phyloP scores from a whole-genome alignment of 2,329 filamentous ascomycete species.

The Penicillium sp. region DNA sequence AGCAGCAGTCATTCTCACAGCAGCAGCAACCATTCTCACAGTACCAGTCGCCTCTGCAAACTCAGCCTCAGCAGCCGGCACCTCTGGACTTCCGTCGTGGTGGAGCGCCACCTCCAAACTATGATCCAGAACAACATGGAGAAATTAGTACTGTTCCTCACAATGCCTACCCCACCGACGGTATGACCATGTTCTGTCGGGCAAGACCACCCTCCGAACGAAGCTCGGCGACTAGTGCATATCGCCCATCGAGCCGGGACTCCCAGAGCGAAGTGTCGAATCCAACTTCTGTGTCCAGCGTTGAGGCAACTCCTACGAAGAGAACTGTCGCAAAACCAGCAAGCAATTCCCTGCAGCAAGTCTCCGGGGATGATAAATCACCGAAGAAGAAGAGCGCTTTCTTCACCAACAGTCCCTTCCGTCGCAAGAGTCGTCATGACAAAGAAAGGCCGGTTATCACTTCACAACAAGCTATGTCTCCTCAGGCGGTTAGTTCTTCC shows the following conservation, averaged over 20 bases:
- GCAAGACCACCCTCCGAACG: conserved; percentile 68
- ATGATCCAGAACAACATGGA: conserved; percentile 60
- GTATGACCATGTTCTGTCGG: conserved; percentile 96
- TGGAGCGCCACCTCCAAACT: conserved; percentile 46
- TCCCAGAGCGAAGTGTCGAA: conserved; percentile 89
- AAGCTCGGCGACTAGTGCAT: conserved; percentile 66
- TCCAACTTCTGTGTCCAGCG: conserved; percentile 82
- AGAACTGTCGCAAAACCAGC: conserved; percentile 68
- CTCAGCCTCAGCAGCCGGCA: conserved; percentile 33
- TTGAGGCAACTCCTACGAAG: conserved; percentile 68
- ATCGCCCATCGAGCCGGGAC: conserved; percentile 77
- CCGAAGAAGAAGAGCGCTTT: conserved; percentile 74
- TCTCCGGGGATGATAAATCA: conserved; percentile 58
- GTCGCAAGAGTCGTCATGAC: conserved; percentile 80
- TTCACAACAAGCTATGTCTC: conserved; percentile 28
- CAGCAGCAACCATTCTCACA: background rate
- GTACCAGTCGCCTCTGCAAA: background rate
- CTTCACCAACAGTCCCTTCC: conserved; percentile 90
- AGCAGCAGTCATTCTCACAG: background rate
- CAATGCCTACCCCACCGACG: conserved; percentile 90
- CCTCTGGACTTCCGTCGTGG: conserved; percentile 42
- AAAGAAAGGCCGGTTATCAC: conserved; percentile 54
- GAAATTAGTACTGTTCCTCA: conserved; percentile 73
- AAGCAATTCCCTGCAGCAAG: conserved; percentile 42
- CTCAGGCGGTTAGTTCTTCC: conserved; percentile 4